phyloP scores from a whole-genome alignment of 495 filamentous ascomycete species.

The Trichoderma erinaceum region DNA sequence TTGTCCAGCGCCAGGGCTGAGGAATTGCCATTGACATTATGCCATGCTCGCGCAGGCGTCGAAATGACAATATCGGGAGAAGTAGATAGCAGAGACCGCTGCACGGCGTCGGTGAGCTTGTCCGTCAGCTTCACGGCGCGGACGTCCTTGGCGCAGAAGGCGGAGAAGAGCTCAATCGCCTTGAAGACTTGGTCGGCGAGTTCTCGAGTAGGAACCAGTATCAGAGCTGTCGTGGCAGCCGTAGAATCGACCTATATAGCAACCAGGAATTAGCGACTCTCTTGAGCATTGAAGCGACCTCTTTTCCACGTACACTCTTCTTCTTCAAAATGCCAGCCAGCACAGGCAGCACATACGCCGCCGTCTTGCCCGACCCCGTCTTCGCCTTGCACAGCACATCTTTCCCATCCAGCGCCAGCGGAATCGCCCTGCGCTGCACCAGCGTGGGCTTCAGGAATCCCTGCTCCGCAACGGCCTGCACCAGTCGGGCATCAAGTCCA shows the following conservation, averaged over 20 bases:
- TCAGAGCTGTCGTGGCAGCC: conserved; percentile 54
- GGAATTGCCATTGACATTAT: conserved; percentile 55
- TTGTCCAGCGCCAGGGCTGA: conserved; percentile 61
- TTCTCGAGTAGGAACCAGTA: conserved; percentile 91
- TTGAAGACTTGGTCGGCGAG: conserved; percentile 85
- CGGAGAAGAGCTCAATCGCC: conserved; percentile 61
- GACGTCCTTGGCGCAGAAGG: conserved; percentile 79
- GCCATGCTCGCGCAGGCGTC: conserved; percentile 71
- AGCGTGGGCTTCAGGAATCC: conserved; percentile 77
- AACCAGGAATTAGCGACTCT: conserved; percentile 12
- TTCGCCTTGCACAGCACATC: conserved; percentile 88
- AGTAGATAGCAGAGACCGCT: conserved; percentile 78
- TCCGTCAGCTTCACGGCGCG: conserved; percentile 78
- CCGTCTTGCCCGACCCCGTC: conserved; percentile 93
- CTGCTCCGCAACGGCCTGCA: conserved; percentile 79
- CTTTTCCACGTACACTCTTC: conserved; percentile 52
- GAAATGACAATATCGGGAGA: conserved; percentile 83
- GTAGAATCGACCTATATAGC: conserved; percentile 30
- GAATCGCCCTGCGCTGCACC: conserved; percentile 82
- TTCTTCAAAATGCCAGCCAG: conserved; percentile 71
- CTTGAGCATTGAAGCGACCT: background rate
- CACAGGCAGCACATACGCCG: conserved; percentile 91
- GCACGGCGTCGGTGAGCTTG: conserved; percentile 80
- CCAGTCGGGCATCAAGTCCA: conserved; percentile 73
- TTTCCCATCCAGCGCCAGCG: conserved; percentile 79